These are phyloP conservation scores for Fragaria nilgerrensis DNA, from an alignment of 306 rosid species.

Conservation along the genomic window DNA sequence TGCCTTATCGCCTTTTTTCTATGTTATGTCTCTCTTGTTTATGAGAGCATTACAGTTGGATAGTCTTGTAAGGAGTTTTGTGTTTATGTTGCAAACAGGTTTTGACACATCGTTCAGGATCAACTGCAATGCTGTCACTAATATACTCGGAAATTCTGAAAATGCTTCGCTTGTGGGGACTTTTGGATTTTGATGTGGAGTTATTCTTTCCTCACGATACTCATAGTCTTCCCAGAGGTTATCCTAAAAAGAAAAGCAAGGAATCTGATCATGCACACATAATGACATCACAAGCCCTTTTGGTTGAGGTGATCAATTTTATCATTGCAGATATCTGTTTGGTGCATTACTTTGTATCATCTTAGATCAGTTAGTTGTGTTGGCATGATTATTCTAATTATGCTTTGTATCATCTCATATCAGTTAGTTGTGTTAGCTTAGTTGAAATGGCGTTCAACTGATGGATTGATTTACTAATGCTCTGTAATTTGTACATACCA, in stretches of 20 bases:
- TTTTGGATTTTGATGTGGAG: conserved; percentile 87
- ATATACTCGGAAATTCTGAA: conserved; percentile 79
- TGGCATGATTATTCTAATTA: background rate
- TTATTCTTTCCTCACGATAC: conserved; percentile 75
- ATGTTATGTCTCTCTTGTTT: conserved; percentile 20
- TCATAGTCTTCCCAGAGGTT: conserved; percentile 69
- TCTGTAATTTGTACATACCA: no score
- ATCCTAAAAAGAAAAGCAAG: conserved; percentile 82
- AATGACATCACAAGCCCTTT: conserved; percentile 68
- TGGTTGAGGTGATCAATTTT: conserved; percentile 63
- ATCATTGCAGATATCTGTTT: background rate
- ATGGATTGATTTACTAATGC: background rate
- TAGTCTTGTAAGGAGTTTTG: conserved; percentile 23
- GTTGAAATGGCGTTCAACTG: background rate
- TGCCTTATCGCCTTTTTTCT: background rate
- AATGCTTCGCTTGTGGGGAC: conserved; percentile 95
- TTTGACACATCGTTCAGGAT: conserved; percentile 89
- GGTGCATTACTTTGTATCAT: background rate
- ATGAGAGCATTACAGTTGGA: background rate
- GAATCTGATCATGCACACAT: conserved; percentile 84
- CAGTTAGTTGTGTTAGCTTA: background rate
- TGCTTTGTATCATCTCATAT: no score
- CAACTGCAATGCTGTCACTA: conserved; percentile 73
- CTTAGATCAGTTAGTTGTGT: background rate
- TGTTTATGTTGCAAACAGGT: conserved; percentile 51